A percentile compares a stretch with the other conserved stretches of the same genome.
Conservation (phyloP, 2,329 filamentous ascomycete species). For the Fusarium napiforme region DNA sequence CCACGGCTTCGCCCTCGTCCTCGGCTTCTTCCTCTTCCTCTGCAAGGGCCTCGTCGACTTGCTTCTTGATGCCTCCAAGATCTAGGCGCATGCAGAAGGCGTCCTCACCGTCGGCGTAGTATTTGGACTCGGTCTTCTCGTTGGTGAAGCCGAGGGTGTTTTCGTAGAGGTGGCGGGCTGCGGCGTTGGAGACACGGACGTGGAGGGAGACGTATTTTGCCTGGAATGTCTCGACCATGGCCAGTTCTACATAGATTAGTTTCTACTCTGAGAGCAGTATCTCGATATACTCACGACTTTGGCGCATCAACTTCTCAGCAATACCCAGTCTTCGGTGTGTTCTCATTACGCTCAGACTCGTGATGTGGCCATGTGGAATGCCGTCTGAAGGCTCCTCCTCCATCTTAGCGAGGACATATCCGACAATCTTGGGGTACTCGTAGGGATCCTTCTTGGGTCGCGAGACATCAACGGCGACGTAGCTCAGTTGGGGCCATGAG, state of each 20-base stretch:
- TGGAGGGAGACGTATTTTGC: constrained; percentile 95
- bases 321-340: constrained; percentile 92
- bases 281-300: constrained; percentile 76
- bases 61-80: constrained; percentile 69
- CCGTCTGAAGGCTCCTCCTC: constrained; percentile 96
- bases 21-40: constrained; percentile 56
- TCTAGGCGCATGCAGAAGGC: constrained; percentile 95
- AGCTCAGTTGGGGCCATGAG: constrained; percentile 97
- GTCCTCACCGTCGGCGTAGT: constrained; percentile 98
- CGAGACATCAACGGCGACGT: constrained; percentile 92
- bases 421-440: constrained; percentile 96
- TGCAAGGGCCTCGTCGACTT: constrained; percentile 52
- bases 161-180: constrained; percentile 90
- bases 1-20: constrained; percentile 78
- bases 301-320: constrained; percentile 96
- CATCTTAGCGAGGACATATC: constrained; percentile 99
- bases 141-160: constrained; percentile 90
- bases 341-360: constrained; percentile 92
- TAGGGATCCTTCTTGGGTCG: constrained; percentile 80
- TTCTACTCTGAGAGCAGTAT: no score
- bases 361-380: constrained; percentile 95
- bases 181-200: constrained; percentile 92
- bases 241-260: constrained; percentile 70
- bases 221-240: constrained; percentile 95
- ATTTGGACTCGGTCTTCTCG: constrained; percentile 86